Conservation (phyloP, 75 land plant genomes). For the Sequoiadendron giganteum region DNA sequence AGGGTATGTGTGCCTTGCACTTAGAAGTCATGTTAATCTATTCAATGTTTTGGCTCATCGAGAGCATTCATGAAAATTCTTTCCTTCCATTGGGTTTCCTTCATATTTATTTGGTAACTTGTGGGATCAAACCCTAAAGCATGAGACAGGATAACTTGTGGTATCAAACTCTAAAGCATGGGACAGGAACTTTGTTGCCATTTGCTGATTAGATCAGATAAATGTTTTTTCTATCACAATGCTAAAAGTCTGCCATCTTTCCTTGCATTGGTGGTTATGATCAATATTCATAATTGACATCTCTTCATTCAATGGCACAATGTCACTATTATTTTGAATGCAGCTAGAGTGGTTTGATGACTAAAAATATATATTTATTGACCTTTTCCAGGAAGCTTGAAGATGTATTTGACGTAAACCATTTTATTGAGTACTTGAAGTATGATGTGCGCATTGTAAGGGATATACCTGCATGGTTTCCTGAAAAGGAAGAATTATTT, state of each 20-base stretch:
- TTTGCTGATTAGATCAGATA: background rate
- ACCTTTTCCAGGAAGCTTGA: constrained; percentile 68
- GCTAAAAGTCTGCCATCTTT: background rate
- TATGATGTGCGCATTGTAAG: constrained; percentile 88
- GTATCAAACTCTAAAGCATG: background rate
- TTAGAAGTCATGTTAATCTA: background rate
- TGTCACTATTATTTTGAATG: background rate
- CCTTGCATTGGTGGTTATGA: background rate
- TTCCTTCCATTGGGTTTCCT: background rate
- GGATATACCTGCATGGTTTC: constrained; percentile 79
- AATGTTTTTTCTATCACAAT: background rate
- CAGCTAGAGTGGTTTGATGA: background rate
- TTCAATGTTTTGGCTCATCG: background rate
- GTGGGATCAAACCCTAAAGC: too few species aligned
- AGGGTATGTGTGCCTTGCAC: background rate
- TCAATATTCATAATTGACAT: background rate
- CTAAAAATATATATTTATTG: background rate
- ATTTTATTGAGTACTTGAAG: constrained; percentile 86
- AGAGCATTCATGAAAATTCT: background rate
- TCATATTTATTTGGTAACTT: background rate
- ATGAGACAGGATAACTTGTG: background rate
- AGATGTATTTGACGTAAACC: constrained; percentile 92
- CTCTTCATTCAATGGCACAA: background rate
- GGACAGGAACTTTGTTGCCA: background rate
- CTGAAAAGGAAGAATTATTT: constrained; percentile 78